Evolutionary conservation across 306 rosid species (phyloP).

Genomic region (Geum urbanum): DNA sequence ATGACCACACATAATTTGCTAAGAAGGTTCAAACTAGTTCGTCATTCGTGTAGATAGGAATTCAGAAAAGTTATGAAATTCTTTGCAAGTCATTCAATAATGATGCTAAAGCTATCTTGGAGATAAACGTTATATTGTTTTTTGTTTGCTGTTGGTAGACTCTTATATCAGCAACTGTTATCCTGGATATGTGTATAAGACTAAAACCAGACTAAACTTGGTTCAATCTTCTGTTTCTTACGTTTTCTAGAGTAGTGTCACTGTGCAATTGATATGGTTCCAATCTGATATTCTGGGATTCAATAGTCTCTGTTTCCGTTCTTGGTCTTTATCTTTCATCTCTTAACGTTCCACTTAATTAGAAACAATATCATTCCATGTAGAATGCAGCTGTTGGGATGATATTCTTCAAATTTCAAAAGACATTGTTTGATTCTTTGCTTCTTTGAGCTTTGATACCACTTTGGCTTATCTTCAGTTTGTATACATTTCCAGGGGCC

Average conservation of each 20-base stretch:
- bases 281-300: background rate
- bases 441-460: background rate
- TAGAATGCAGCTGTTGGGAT: background rate
- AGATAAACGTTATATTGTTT: conserved; percentile 31
- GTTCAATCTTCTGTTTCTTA: background rate
- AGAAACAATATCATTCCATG: background rate
- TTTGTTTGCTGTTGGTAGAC: background rate
- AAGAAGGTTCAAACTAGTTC: conserved; percentile 1
- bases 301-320: too few species aligned
- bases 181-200: background rate
- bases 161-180: background rate
- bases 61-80: conserved; percentile 66
- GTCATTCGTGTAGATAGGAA: conserved; percentile 49
- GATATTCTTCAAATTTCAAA: background rate
- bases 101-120: conserved; percentile 61
- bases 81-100: conserved; percentile 65
- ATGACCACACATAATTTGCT: conserved; percentile 12
- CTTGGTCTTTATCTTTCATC: background rate
- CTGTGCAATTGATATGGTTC: background rate
- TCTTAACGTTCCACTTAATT: background rate
- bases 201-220: background rate
- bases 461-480: background rate
- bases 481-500: background rate
- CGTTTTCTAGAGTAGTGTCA: background rate
- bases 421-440: background rate